Percentiles rank a stretch among this genome's conserved stretches.
phyloP scores from a whole-genome alignment of 108 stramenopile genomes.

The Stephanodiscus minutulus region DNA sequence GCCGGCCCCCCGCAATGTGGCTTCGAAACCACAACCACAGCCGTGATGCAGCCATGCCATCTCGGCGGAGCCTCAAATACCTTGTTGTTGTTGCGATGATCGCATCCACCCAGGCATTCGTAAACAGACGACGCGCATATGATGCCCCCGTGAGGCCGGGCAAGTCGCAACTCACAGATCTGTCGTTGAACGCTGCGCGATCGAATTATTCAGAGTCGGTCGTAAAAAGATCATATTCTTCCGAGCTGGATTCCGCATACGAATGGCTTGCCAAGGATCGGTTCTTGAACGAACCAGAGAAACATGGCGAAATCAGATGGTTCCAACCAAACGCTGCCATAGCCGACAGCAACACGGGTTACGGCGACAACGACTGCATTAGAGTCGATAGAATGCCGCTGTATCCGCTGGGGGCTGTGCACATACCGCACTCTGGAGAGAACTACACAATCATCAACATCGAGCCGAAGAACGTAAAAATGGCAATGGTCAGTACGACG shows the following conservation, averaged over 20 bases:
- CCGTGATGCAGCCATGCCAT: background rate
- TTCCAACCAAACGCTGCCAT: slow-evolving; percentile 21
- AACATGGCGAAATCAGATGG: slow-evolving; percentile 21
- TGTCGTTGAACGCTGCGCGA: background rate
- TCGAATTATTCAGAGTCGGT: slow-evolving; percentile 26
- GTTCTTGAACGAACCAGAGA: slow-evolving; percentile 23
- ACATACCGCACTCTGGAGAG: slow-evolving; percentile 51
- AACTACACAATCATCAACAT: slow-evolving; percentile 73
- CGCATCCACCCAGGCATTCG: background rate
- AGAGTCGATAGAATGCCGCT: slow-evolving; percentile 51
- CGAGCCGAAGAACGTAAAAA: slow-evolving; percentile 76
- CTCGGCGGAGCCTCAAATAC: background rate
- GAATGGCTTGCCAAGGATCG: slow-evolving; percentile 57
- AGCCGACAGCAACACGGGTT: background rate
- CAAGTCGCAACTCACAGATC: background rate
- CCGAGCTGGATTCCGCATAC: slow-evolving; percentile 52
- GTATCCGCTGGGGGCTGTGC: slow-evolving; percentile 65
- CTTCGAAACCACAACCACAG: too few relatives aligned
- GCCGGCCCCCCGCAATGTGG: too few relatives aligned
- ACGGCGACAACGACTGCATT: slow-evolving; percentile 9
- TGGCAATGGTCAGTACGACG: slow-evolving; percentile 49
- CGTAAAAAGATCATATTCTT: background rate
- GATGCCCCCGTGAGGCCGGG: background rate
- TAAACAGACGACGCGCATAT: background rate
- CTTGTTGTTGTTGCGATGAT: background rate